These are phyloP conservation scores for Phytophthora idaei DNA, from an alignment of 352 stramenopile species.

Conservation along the genomic window DNA sequence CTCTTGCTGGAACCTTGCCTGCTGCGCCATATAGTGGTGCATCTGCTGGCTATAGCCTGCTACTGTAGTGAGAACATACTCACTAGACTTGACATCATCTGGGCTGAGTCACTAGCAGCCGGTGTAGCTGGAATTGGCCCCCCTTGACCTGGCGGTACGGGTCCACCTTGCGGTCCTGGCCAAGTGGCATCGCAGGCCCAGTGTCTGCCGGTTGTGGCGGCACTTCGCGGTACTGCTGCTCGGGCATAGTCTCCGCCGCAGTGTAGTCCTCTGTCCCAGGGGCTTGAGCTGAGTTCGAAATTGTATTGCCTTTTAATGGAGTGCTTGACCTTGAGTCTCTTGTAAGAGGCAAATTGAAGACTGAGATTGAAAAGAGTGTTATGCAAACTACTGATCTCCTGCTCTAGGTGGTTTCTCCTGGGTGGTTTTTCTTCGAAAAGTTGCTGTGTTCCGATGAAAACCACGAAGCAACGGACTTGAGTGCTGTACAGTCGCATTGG, in stretches of 20 bases:
- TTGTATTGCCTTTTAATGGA: constrained; percentile 7
- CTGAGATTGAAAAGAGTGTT: constrained; percentile 5
- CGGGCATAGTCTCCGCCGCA: background rate
- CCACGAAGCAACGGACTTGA: no score
- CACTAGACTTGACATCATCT: background rate
- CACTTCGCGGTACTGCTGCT: background rate
- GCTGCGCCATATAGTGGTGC: constrained; percentile 12
- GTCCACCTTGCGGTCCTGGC: background rate
- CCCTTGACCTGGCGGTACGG: background rate
- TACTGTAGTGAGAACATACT: constrained; percentile 6
- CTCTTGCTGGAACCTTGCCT: constrained; percentile 10
- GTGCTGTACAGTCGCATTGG: no score
- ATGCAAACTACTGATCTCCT: background rate
- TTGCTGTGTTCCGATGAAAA: no score
- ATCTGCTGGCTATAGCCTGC: constrained; percentile 4
- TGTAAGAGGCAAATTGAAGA: constrained; percentile 2
- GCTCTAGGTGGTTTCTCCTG: no score
- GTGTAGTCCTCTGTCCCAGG: background rate
- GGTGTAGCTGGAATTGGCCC: no score
- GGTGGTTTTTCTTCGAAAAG: no score
- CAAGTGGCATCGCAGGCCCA: background rate
- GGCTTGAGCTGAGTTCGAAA: constrained; percentile 11
- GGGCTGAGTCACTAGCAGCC: background rate
- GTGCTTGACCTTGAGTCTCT: constrained; percentile 2
- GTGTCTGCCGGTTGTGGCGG: background rate